A percentile compares a stretch with the other conserved stretches of the same genome.
phyloP scores from a whole-genome alignment of 768 basidiomycete species.

The Polyporus arcularius region DNA sequence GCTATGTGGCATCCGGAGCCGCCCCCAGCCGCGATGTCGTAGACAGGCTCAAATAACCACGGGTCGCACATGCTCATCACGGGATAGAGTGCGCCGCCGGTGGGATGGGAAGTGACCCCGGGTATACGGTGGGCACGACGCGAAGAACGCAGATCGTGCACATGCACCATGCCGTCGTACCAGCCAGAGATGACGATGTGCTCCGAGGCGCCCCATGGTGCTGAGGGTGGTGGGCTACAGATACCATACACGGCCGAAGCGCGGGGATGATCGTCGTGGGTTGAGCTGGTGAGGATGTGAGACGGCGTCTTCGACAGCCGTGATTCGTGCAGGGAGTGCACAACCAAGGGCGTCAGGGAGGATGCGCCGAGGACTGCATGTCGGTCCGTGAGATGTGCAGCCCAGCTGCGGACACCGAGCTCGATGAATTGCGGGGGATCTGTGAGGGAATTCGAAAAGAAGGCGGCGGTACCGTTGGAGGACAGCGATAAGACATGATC shows the following conservation, averaged over 20 bases:
- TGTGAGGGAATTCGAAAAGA: slow-evolving; percentile 34
- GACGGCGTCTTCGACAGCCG: slow-evolving; percentile 49
- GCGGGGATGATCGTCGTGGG: slow-evolving; percentile 27
- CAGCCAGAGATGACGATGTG: slow-evolving; percentile 77
- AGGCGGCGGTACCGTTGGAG: slow-evolving; percentile 49
- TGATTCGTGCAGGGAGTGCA: slow-evolving; percentile 54
- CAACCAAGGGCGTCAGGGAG: slow-evolving; percentile 56
- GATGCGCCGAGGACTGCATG: slow-evolving; percentile 72
- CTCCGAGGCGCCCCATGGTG: slow-evolving; percentile 70
- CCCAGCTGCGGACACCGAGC: slow-evolving; percentile 62
- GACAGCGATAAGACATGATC: slow-evolving; percentile 57
- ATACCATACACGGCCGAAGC: slow-evolving; percentile 75
- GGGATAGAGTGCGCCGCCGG: slow-evolving; percentile 46
- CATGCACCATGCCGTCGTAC: slow-evolving; percentile 75
- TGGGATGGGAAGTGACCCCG: slow-evolving; percentile 11
- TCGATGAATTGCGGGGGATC: slow-evolving; percentile 36
- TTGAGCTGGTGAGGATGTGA: slow-evolving; percentile 45
- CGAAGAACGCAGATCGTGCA: slow-evolving; percentile 72
- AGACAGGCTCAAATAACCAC: slow-evolving; percentile 72
- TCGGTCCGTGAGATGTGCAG: slow-evolving; percentile 53
- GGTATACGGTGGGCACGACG: slow-evolving; percentile 19
- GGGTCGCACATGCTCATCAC: slow-evolving; percentile 66
- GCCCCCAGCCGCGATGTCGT: slow-evolving; percentile 74
- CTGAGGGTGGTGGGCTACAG: slow-evolving; percentile 56
- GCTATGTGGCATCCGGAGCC: slow-evolving; percentile 66